These are phyloP conservation scores for Termitomyces sp. DNA, from an alignment of 768 basidiomycete species.

Conservation along the genomic window DNA sequence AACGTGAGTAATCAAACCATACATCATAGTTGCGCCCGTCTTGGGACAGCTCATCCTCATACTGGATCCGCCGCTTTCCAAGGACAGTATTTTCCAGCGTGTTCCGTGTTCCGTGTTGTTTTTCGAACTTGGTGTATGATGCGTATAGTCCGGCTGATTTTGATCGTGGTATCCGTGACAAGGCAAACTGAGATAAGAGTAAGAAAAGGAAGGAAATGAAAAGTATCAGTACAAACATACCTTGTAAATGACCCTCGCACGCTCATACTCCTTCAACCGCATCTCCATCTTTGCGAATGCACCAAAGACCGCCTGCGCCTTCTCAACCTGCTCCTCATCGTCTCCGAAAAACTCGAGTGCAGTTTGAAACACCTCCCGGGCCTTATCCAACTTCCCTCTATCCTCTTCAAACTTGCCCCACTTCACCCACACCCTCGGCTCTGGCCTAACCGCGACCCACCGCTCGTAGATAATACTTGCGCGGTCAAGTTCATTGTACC, in stretches of 20 bases:
- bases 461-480: slow-evolving; percentile 92
- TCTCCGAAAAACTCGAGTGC: slow-evolving; percentile 88
- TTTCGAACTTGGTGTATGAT: slow-evolving; percentile 95
- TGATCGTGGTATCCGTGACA: slow-evolving; percentile 85
- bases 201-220: neutral
- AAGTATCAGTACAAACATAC: slow-evolving; percentile 29
- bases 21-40: slow-evolving; percentile 95
- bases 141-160: slow-evolving; percentile 87
- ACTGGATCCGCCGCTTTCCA: slow-evolving; percentile 96
- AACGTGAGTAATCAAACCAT: slow-evolving; percentile 94
- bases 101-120: slow-evolving; percentile 87
- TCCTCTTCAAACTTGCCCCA: slow-evolving; percentile 88
- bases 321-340: slow-evolving; percentile 89
- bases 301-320: slow-evolving; percentile 90
- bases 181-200: slow-evolving; percentile 68
- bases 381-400: slow-evolving; percentile 66
- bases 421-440: slow-evolving; percentile 81
- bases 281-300: slow-evolving; percentile 98
- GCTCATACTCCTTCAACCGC: slow-evolving; percentile 91
- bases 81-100: slow-evolving; percentile 92
- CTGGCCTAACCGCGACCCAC: slow-evolving; percentile 72
- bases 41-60: slow-evolving; percentile 91
- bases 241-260: slow-evolving; percentile 96
- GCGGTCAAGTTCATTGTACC: slow-evolving; percentile 87
- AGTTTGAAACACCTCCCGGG: slow-evolving; percentile 84